These are phyloP conservation scores for Candida jianshihensis DNA, from an alignment of 805 yeast genomes.

Conservation along the genomic window DNA sequence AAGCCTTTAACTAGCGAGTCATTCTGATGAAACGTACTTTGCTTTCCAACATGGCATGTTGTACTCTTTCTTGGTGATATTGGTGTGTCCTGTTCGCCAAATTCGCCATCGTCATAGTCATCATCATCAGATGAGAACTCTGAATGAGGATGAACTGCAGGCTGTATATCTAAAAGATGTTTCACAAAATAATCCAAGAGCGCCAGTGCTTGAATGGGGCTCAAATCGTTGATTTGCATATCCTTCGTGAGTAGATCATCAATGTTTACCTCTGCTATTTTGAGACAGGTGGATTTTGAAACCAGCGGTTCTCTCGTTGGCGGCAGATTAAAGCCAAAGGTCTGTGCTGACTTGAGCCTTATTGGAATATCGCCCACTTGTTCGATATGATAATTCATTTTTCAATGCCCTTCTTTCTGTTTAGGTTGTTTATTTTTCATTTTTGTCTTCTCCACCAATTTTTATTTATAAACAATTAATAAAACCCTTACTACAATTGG, in stretches of 20 bases:
- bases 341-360: neutral
- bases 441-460: too few species aligned
- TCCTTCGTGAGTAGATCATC: neutral
- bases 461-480: too few species aligned
- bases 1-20: slow-evolving; percentile 18
- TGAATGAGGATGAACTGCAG: too few species aligned
- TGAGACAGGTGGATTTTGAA: neutral
- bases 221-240: neutral
- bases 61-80: slow-evolving; percentile 1
- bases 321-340: neutral
- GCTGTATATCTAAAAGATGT: too few species aligned
- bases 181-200: neutral
- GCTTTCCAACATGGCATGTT: too few species aligned
- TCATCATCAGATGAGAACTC: neutral
- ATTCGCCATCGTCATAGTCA: neutral
- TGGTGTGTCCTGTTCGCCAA: neutral
- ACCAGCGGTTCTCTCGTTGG: neutral
- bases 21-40: slow-evolving; percentile 8
- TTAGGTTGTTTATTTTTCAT: too few species aligned
- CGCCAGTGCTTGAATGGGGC: neutral
- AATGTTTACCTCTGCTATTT: neutral
- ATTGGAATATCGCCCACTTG: neutral
- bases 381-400: neutral
- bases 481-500: too few species aligned
- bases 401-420: too few species aligned